Conservation (phyloP, 202 grass and related monocot genomes). For the Bolboschoenoplectus hybrid region DNA sequence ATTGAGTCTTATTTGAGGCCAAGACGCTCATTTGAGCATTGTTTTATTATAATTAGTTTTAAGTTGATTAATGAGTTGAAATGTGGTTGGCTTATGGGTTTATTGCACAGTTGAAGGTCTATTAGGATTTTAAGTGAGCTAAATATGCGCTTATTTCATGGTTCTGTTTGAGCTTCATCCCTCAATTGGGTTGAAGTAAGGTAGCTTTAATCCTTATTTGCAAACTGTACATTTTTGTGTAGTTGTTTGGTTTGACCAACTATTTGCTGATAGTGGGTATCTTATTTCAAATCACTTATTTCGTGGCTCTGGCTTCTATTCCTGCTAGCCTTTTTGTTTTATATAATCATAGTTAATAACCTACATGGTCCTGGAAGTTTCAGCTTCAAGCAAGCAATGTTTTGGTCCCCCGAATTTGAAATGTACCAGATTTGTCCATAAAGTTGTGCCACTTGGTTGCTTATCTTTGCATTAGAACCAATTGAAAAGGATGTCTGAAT, state of each 20-base stretch:
- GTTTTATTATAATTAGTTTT: not conserved
- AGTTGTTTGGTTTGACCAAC: not conserved
- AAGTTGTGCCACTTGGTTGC: not conserved
- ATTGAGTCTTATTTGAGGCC: slow-evolving; percentile 1
- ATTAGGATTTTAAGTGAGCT: slow-evolving; percentile 5
- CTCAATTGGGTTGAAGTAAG: slow-evolving; percentile 6
- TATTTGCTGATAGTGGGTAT: not conserved
- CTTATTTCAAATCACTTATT: not conserved
- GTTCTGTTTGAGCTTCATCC: not conserved
- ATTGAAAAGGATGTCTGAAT: slow-evolving; percentile 19
- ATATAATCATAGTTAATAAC: not conserved
- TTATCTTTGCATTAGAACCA: not conserved
- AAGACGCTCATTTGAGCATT: slow-evolving; percentile 5
- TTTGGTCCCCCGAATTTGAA: slow-evolving; percentile 3
- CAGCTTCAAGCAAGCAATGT: not conserved
- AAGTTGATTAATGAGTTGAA: not conserved
- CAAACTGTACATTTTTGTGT: not conserved
- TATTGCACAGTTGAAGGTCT: not conserved
- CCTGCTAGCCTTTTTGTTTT: not conserved
- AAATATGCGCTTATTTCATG: not conserved
- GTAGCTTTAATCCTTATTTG: not conserved
- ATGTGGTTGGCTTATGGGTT: not conserved
- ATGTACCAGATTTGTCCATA: not conserved
- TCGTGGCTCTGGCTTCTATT: not conserved
- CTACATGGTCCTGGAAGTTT: slow-evolving; percentile 10